phyloP scores from a whole-genome alignment of 2,329 filamentous ascomycete species.

The Drechslerella stenobrocha region DNA sequence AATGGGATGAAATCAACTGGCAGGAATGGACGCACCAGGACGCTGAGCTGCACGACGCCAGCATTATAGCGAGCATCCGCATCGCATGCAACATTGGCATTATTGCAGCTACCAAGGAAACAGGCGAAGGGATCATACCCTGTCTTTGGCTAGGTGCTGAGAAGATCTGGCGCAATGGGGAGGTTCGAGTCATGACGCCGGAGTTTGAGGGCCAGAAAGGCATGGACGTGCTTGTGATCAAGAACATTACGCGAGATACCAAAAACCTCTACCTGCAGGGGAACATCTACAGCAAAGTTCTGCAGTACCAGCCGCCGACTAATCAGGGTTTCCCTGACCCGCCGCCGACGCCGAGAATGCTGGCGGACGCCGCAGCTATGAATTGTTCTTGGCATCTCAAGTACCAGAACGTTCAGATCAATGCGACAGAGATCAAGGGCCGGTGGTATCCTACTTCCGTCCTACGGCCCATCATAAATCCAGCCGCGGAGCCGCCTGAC shows the following conservation, averaged over 20 bases:
- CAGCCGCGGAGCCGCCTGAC: conserved; percentile 31
- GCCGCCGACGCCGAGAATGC: conserved; percentile 37
- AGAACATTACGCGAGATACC: conserved; percentile 26
- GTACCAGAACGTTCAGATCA: conserved; percentile 46
- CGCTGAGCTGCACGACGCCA: conserved; percentile 45
- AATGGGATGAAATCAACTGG: conserved; percentile 47
- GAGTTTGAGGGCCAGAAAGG: conserved; percentile 44
- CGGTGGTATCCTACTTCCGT: conserved; percentile 44
- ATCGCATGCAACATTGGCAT: conserved; percentile 47
- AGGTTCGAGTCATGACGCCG: conserved; percentile 42
- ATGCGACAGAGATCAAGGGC: conserved; percentile 44
- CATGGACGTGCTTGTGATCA: conserved; percentile 45
- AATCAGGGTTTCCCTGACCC: conserved; percentile 28
- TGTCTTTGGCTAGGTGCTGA: conserved; percentile 47
- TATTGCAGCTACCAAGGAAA: conserved; percentile 33
- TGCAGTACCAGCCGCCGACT: conserved; percentile 18
- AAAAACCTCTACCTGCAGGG: conserved; percentile 27
- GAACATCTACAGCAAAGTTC: conserved; percentile 41
- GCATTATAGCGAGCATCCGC: conserved; percentile 45
- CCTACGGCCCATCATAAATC: conserved; percentile 35
- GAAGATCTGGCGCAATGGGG: conserved; percentile 46
- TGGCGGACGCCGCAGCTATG: conserved; percentile 30
- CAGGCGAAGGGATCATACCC: conserved; percentile 26
- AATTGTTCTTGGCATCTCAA: conserved; percentile 40
- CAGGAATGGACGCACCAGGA: conserved; percentile 40